Percentiles rank a stretch among this genome's conserved stretches.
Conservation (phyloP, 1,284 basidiomycete genomes). For the Fomitopsis pinicola region DNA sequence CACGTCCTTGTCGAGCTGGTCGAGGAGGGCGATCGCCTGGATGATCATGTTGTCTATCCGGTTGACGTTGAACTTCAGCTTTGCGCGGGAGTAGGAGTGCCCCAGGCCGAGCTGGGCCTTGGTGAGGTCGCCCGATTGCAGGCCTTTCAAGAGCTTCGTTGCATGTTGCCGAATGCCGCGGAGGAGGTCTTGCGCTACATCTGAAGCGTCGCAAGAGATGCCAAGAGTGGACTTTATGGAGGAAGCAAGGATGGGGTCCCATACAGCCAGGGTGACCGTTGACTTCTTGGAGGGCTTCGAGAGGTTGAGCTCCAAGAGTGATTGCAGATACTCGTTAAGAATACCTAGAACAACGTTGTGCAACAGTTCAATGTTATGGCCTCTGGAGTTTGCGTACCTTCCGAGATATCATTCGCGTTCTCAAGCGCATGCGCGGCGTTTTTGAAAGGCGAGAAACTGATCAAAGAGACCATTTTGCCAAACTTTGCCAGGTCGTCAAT, state of each 20-base stretch:
- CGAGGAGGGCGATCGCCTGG: constrained; percentile 96
- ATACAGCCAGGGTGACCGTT: constrained; percentile 80
- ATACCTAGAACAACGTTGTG: constrained; percentile 49
- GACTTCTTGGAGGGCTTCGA: constrained; percentile 79
- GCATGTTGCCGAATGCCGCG: constrained; percentile 94
- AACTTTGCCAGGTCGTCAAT: constrained; percentile 89
- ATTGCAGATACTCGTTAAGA: constrained; percentile 84
- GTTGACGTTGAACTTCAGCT: constrained; percentile 99
- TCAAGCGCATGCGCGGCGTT: constrained; percentile 94
- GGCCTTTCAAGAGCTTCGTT: constrained; percentile 85
- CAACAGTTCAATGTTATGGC: not conserved
- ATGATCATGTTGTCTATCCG: constrained; percentile 99
- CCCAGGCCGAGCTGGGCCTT: constrained; percentile 97
- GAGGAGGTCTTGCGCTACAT: constrained; percentile 84
- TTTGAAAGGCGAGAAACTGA: constrained; percentile 95
- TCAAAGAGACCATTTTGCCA: constrained; percentile 88
- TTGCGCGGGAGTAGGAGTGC: constrained; percentile 96
- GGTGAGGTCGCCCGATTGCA: constrained; percentile 85
- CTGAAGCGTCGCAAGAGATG: constrained; percentile 87
- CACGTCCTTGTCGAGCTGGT: constrained; percentile 99
- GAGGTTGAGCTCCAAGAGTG: constrained; percentile 87
- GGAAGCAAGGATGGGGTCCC: constrained; percentile 76
- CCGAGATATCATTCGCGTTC: constrained; percentile 95
- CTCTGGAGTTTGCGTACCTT: constrained; percentile 52
- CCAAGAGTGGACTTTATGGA: constrained; percentile 78